Base-by-base conservation (phyloP, 805 yeast species). In the Metschnikowia dekortorum region DNA sequence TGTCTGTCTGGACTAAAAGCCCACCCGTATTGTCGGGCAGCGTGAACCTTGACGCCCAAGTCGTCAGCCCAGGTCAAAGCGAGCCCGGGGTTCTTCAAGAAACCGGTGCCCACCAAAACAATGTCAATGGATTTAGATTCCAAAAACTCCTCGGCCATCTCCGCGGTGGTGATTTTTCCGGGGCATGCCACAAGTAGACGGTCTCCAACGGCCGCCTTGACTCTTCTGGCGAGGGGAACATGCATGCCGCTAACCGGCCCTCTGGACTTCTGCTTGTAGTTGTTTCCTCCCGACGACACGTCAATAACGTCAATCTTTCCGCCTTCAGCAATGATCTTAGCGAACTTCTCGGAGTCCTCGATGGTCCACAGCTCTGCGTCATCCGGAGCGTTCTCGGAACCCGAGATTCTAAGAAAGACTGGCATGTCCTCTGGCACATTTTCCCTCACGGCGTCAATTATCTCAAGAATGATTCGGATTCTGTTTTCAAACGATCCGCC, bases 271-370 rank as follows among this genome's bases (percentile, higher is more conserved):
- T 13, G 43, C 40, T 63, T 56, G 39, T 62, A 52, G 53, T 64
- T 65, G 58, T 71, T 73, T 42, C 83, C 83, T 51, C 84, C 85
- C 7, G 81, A 67, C 1, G 84, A 79, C 39, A 77, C 70, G 58
- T 83, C 87, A 34, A 82, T 53, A 14, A 81, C 63, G 51, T 79
- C 81, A 41, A 82, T 71, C 9, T 33, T 33, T 8, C 80, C 82
- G 45, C 63, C 67, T 18, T 71, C 68, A 14, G 66, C 65, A 7
- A 78, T 62, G 7, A 67, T 53, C n/a, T 68, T 66, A 0, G 76
- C 71, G 35, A 79, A 60, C 49, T 66, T 64, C 32, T 71, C 56
- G 2, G 81, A 63, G 53, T 80, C 83, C 34, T 73, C 73, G 35
- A 74, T 60, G 2, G 62, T 70, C 80, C 82, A 78, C 5, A 70